Percentiles rank a stretch among this genome's conserved stretches.
Conservation (phyloP, 2,329 filamentous ascomycete genomes). For the Colletotrichum brevisporum region DNA sequence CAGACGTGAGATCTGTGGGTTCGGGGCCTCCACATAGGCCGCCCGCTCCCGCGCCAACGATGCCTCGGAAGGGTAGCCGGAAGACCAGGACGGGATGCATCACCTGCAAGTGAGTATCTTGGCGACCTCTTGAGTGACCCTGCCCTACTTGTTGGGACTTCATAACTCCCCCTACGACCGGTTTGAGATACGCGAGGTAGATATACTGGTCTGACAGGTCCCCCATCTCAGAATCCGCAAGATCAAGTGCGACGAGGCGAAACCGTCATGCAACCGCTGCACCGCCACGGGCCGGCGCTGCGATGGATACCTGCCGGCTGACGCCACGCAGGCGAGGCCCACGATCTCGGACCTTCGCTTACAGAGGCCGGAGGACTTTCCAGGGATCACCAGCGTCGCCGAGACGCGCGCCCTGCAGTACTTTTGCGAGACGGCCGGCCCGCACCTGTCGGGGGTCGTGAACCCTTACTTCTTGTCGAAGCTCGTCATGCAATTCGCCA, state of each 20-base stretch:
- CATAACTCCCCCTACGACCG: too few species aligned
- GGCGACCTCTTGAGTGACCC: too few species aligned
- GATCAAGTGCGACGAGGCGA: constrained; percentile 70
- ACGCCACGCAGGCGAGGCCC: neutral
- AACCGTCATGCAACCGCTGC: constrained; percentile 66
- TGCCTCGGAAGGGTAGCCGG: constrained; percentile 55
- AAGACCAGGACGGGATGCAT: constrained; percentile 65
- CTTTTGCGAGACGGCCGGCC: constrained; percentile 23
- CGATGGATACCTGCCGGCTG: constrained; percentile 64
- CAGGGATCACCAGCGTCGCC: constrained; percentile 7
- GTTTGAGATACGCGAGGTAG: too few species aligned
- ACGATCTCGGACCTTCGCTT: neutral
- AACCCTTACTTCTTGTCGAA: constrained; percentile 57
- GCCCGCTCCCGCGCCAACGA: neutral
- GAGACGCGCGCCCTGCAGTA: constrained; percentile 32
- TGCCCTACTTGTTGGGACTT: too few species aligned
- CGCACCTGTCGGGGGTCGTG: constrained; percentile 20
- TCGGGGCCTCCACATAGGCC: neutral
- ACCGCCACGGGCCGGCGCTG: constrained; percentile 68
- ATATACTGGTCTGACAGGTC: neutral
- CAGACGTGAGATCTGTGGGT: constrained; percentile 1
- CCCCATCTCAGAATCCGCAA: constrained; percentile 60
- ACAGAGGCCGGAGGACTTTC: neutral
- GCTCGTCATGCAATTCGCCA: constrained; percentile 60
- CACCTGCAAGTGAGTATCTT: constrained; percentile 65